Conservation (phyloP, 352 stramenopile species). For the Phytopythium oedochilum region DNA sequence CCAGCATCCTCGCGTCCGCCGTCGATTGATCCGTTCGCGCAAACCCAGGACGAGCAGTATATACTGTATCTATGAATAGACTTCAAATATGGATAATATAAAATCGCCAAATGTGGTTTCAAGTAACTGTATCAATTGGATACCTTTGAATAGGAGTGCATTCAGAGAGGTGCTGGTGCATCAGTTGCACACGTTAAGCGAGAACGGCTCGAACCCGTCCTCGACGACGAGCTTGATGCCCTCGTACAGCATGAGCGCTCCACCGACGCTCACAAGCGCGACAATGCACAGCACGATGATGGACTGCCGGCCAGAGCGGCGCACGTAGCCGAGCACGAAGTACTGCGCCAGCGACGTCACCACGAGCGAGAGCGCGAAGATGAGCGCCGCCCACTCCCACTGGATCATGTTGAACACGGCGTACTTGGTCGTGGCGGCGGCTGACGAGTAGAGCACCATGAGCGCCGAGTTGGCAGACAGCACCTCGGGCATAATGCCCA, state of each 20-base stretch:
- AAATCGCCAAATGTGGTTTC: too few species aligned
- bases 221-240: slow-evolving; percentile 41
- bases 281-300: slow-evolving; percentile 58
- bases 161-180: too few species aligned
- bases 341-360: slow-evolving; percentile 42
- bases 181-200: slow-evolving; percentile 30
- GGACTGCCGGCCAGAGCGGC: slow-evolving; percentile 41
- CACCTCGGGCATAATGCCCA: slow-evolving; percentile 34
- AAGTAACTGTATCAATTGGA: too few species aligned
- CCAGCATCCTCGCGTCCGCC: slow-evolving; percentile 5
- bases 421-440: slow-evolving; percentile 47
- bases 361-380: slow-evolving; percentile 34
- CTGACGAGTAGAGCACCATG: slow-evolving; percentile 53
- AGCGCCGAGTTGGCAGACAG: slow-evolving; percentile 21
- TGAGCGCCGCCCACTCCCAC: slow-evolving; percentile 37
- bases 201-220: slow-evolving; percentile 27
- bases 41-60: too few species aligned
- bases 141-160: too few species aligned
- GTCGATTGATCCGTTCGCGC: background rate
- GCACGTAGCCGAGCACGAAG: slow-evolving; percentile 44
- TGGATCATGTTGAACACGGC: slow-evolving; percentile 52
- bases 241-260: slow-evolving; percentile 45
- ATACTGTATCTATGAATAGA: too few species aligned
- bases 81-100: too few species aligned
- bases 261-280: slow-evolving; percentile 34